Evolutionary conservation across 345 rosid species (phyloP).

Genomic region (Clausena lansium): DNA sequence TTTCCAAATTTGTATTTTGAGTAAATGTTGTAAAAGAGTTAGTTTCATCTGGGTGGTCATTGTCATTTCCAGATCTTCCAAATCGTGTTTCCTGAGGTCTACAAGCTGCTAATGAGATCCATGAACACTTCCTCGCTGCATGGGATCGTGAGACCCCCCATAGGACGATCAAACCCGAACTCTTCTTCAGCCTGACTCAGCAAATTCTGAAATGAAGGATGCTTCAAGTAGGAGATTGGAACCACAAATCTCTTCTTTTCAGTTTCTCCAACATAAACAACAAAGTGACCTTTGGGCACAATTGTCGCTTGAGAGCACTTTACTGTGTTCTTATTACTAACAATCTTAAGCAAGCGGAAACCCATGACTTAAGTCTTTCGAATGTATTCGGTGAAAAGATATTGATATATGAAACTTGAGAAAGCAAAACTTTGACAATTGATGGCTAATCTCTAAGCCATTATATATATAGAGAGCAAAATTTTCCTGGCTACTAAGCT

Average conservation of each 20-base stretch:
- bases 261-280: conserved; percentile 41
- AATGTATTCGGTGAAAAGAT: neutral
- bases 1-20: neutral
- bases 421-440: neutral
- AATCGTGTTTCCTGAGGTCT: neutral
- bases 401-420: neutral
- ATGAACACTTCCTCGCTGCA: conserved; percentile 26
- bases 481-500: neutral
- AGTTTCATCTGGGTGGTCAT: neutral
- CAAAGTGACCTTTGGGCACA: conserved; percentile 50
- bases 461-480: neutral
- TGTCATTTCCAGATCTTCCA: neutral
- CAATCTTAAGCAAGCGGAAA: neutral
- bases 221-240: conserved; percentile 38
- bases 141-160: conserved; percentile 33
- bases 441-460: neutral
- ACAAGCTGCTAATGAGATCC: conserved; percentile 14
- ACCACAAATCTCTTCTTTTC: conserved; percentile 40
- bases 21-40: neutral
- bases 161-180: conserved; percentile 26
- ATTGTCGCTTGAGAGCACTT: neutral
- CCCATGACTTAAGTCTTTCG: neutral
- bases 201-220: conserved; percentile 41
- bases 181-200: conserved; percentile 20
- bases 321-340: neutral